Percentiles rank a stretch among this genome's conserved stretches.
phyloP scores from a whole-genome alignment of 2,329 filamentous ascomycete genomes.

The Fusarium devonianum region DNA sequence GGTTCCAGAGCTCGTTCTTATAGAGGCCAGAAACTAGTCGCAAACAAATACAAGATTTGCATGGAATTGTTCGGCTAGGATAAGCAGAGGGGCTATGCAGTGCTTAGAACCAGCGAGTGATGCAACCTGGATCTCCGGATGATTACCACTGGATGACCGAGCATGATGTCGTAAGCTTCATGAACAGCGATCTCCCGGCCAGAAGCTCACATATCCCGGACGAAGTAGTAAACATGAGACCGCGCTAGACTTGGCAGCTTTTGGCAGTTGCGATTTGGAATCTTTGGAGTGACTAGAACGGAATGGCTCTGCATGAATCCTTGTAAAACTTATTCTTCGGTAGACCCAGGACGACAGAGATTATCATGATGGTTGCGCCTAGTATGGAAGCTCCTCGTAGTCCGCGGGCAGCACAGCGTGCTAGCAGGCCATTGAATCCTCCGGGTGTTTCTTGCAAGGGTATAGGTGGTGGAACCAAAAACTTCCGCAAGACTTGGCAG shows the following conservation, averaged over 20 bases:
- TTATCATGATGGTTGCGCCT: too few species aligned
- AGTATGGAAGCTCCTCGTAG: background rate
- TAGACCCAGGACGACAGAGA: background rate
- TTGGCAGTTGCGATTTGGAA: background rate
- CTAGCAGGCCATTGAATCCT: background rate
- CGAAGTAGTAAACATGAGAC: conserved; percentile 8
- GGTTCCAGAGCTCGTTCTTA: conserved; percentile 16
- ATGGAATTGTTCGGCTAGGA: background rate
- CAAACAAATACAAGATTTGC: background rate
- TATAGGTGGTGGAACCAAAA: conserved; percentile 14
- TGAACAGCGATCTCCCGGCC: background rate
- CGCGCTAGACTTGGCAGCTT: conserved; percentile 12
- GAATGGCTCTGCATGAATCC: conserved; percentile 9
- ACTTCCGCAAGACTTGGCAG: conserved; percentile 4
- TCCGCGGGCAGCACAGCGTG: background rate
- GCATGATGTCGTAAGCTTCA: conserved; percentile 8
- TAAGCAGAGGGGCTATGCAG: conserved; percentile 2
- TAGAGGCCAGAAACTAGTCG: conserved; percentile 6
- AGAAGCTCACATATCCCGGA: conserved; percentile 1
- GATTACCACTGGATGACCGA: conserved; percentile 2
- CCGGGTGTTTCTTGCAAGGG: conserved; percentile 4
- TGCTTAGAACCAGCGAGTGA: conserved; percentile 1
- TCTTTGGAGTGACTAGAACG: conserved; percentile 5
- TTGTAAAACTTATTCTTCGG: background rate
- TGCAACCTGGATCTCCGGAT: conserved; percentile 11